Percentiles rank a stretch among this genome's conserved stretches.
phyloP scores from a whole-genome alignment of 2,329 filamentous ascomycete genomes.

The Peltaster fructicola region DNA sequence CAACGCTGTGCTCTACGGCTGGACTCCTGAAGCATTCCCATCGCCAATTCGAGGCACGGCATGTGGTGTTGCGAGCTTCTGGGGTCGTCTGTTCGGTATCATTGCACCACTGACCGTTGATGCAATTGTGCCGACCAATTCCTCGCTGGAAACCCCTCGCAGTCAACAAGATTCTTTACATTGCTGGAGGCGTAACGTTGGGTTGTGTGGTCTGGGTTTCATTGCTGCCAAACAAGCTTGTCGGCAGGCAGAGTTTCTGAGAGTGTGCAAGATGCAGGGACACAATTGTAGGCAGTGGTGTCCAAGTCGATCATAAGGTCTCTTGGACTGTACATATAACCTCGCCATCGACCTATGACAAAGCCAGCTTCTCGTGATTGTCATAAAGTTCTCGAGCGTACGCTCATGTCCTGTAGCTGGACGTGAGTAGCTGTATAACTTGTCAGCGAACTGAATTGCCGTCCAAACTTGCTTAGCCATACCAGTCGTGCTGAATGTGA shows the following conservation, averaged over 20 bases:
- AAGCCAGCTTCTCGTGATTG: too few species aligned
- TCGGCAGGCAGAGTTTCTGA: constrained; percentile 20
- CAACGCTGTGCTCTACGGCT: constrained; percentile 35
- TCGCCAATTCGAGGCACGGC: constrained; percentile 34
- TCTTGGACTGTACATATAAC: too few species aligned
- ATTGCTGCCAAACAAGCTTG: constrained; percentile 26
- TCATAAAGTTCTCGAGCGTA: too few species aligned
- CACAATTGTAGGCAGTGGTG: too few species aligned
- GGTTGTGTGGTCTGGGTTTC: constrained; percentile 35
- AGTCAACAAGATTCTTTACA: constrained; percentile 35
- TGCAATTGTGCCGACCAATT: constrained; percentile 16
- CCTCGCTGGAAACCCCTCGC: constrained; percentile 12
- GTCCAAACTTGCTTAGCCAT: too few species aligned
- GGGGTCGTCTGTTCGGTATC: constrained; percentile 40
- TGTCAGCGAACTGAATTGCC: too few species aligned
- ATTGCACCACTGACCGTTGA: constrained; percentile 39
- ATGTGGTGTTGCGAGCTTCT: constrained; percentile 39
- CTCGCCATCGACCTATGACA: too few species aligned
- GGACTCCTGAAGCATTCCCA: constrained; percentile 35
- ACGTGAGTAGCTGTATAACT: too few species aligned
- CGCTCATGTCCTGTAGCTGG: too few species aligned
- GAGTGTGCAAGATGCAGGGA: too few species aligned
- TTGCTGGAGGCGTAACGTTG: constrained; percentile 37
- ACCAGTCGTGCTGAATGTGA: too few species aligned
- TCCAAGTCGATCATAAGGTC: too few species aligned